These are phyloP conservation scores for Colletotrichum sp. DNA, from an alignment of 2,329 filamentous ascomycete genomes.

Conservation along the genomic window DNA sequence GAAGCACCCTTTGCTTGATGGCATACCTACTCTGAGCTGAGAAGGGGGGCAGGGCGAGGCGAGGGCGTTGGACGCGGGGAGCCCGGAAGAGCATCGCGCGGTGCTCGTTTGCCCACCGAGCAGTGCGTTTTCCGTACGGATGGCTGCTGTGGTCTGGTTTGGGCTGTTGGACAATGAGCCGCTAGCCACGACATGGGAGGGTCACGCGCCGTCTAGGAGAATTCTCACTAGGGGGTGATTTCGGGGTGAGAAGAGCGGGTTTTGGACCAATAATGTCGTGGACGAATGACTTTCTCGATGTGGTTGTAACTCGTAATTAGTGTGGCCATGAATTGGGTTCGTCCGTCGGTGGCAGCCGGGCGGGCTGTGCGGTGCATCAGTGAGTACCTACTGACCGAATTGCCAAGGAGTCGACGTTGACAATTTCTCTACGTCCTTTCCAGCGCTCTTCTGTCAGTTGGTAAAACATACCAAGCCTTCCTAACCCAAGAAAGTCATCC, in stretches of 20 bases:
- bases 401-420: background rate
- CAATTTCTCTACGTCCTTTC: background rate
- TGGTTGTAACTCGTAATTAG: background rate
- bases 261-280: background rate
- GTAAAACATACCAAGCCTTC: background rate
- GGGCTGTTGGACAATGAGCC: background rate
- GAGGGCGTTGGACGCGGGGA: background rate
- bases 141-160: background rate
- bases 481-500: background rate
- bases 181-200: background rate
- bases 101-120: background rate
- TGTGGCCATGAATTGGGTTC: background rate
- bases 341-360: background rate
- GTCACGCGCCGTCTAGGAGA: conserved; percentile 4
- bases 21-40: background rate
- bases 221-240: background rate
- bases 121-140: background rate
- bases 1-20: background rate
- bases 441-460: background rate
- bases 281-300: background rate
- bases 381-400: background rate
- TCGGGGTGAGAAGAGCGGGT: background rate
- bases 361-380: background rate
- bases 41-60: background rate
- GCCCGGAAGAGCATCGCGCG: background rate